Evolutionary conservation across 352 stramenopile species (phyloP).

Genomic region (Bremia lactucae): DNA sequence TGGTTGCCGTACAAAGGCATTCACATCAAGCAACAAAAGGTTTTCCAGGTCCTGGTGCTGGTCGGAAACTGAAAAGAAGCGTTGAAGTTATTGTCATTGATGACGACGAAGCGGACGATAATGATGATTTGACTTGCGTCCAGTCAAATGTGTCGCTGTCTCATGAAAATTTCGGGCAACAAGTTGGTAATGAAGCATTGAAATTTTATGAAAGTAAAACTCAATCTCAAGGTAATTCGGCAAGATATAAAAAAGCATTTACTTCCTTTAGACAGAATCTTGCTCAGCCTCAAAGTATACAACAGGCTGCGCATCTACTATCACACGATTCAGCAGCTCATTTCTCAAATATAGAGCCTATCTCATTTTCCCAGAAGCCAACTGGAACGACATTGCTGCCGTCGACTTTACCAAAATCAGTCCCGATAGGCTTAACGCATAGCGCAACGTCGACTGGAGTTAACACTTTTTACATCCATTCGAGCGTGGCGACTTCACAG

Average conservation of each 20-base stretch:
- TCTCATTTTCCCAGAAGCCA: constrained; percentile 12
- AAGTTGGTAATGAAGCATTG: background rate
- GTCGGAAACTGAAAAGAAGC: constrained; percentile 42
- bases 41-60: background rate
- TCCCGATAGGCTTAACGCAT: constrained; percentile 3
- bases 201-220: background rate
- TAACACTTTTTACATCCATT: constrained; percentile 4
- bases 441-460: background rate
- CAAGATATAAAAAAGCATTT: background rate
- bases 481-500: background rate
- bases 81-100: constrained; percentile 56
- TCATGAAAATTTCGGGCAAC: background rate
- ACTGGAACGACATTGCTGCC: background rate
- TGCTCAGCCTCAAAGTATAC: background rate
- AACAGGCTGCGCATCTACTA: background rate
- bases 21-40: background rate
- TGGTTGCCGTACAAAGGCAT: constrained; percentile 14
- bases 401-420: background rate
- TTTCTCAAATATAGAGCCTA: constrained; percentile 11
- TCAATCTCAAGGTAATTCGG: background rate
- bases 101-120: constrained; percentile 12
- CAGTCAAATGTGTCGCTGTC: background rate
- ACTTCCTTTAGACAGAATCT: background rate
- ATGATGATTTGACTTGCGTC: background rate
- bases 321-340: background rate